Evolutionary conservation across 176 grass and related monocot genomes (phyloP).

Genomic region (Musa troglodytarum): DNA sequence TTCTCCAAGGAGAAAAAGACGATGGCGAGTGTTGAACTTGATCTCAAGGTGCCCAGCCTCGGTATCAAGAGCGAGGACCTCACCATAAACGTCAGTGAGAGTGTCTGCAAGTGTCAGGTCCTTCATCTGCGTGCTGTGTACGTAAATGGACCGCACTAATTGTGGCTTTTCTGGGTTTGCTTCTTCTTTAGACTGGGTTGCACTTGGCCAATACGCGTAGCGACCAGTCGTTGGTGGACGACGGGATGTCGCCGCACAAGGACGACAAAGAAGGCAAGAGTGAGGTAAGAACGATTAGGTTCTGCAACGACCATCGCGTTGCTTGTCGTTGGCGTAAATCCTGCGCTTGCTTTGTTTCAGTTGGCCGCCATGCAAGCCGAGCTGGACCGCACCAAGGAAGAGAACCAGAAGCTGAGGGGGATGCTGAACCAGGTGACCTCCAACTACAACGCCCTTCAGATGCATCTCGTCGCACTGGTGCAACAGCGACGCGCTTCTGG

Average conservation of each 20-base stretch:
- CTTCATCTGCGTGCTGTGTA: not conserved
- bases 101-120: not conserved
- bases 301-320: not conserved
- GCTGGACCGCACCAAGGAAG: conserved; percentile 61
- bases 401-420: conserved; percentile 69
- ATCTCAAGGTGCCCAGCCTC: not conserved
- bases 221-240: conserved; percentile 64
- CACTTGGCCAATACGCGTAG: conserved; percentile 58
- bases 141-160: not conserved
- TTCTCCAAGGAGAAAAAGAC: conserved; percentile 79
- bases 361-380: conserved; percentile 51
- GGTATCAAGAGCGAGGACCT: conserved; percentile 47
- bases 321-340: not conserved
- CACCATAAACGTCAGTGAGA: conserved; percentile 56
- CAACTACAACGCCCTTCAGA: conserved; percentile 72
- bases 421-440: conserved; percentile 62
- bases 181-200: not conserved
- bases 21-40: conserved; percentile 22
- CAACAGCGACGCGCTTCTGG: conserved; percentile 26
- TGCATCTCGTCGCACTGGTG: conserved; percentile 56
- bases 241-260: conserved; percentile 31
- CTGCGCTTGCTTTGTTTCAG: conserved; percentile 12
- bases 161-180: not conserved
- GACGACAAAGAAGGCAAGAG: conserved; percentile 32
- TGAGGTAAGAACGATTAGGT: conserved; percentile 27